Conservation (phyloP, 2,329 filamentous ascomycete genomes). For the Zymoseptoria brevis region DNA sequence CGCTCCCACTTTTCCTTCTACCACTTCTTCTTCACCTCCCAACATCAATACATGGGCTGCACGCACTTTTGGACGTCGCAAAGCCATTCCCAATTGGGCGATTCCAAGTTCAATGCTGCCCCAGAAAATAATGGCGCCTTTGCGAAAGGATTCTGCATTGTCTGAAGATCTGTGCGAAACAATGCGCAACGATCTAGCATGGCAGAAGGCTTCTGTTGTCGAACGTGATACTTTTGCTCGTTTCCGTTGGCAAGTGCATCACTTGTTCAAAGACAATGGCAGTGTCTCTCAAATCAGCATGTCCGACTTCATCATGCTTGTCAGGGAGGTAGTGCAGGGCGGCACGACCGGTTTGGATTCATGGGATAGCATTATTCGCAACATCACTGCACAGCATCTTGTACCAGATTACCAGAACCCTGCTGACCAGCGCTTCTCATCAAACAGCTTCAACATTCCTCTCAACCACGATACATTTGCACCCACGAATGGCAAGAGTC, state of each 20-base stretch:
- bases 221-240: constrained; percentile 12
- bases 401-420: constrained; percentile 7
- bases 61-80: constrained; percentile 13
- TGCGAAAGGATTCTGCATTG: neutral
- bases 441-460: constrained; percentile 27
- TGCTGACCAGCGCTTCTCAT: constrained; percentile 17
- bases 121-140: neutral
- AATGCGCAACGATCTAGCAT: constrained; percentile 4
- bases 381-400: constrained; percentile 11
- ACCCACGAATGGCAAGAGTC: constrained; percentile 33
- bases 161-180: neutral
- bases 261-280: neutral
- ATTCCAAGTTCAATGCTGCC: constrained; percentile 20
- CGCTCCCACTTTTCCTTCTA: constrained; percentile 14
- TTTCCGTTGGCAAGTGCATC: constrained; percentile 8
- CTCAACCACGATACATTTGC: constrained; percentile 20
- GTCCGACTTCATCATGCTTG: constrained; percentile 20
- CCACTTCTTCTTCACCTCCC: constrained; percentile 4
- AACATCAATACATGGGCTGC: constrained; percentile 8
- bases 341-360: constrained; percentile 10
- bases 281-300: constrained; percentile 17
- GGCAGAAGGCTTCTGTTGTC: constrained; percentile 11
- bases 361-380: constrained; percentile 12
- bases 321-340: constrained; percentile 14
- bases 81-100: constrained; percentile 22